These are phyloP conservation scores for Candida maltosa DNA, from an alignment of 805 yeast species.

Conservation along the genomic window DNA sequence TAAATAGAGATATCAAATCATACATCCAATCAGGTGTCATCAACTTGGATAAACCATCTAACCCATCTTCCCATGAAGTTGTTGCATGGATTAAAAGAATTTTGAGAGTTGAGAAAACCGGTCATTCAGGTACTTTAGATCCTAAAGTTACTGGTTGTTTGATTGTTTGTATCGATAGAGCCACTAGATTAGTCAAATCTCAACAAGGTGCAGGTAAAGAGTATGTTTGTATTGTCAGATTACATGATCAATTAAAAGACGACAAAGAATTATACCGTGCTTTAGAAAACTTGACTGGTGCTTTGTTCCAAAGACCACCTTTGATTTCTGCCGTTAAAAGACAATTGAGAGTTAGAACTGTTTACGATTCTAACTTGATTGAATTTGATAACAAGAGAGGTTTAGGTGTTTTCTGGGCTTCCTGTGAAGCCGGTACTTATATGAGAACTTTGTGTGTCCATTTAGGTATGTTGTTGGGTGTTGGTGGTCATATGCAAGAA, in stretches of 20 bases:
- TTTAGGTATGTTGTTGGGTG: conserved; percentile 96
- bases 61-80: conserved; percentile 98
- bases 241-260: conserved; percentile 89
- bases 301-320: conserved; percentile 98
- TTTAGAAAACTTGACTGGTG: conserved; percentile 95
- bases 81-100: conserved; percentile 99
- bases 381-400: conserved; percentile 97
- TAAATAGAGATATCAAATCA: conserved; percentile 87
- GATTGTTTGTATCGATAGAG: conserved; percentile 96
- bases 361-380: conserved; percentile 90
- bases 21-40: conserved; percentile 94
- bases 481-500: conserved; percentile 99
- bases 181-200: conserved; percentile 95
- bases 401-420: conserved; percentile 98
- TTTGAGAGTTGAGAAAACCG: conserved; percentile 93
- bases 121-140: conserved; percentile 98
- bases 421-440: conserved; percentile 99
- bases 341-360: conserved; percentile 96
- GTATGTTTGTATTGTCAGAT: conserved; percentile 95
- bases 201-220: conserved; percentile 99
- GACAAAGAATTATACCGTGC: conserved; percentile 85
- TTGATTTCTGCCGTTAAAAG: conserved; percentile 98
- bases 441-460: conserved; percentile 99
- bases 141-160: conserved; percentile 98
- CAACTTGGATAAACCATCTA: conserved; percentile 95